Evolutionary conservation across 352 stramenopile genomes (phyloP), one percentile per base, ranked within the genome.

Genomic region (Thalassiosira mediterranea): DNA sequence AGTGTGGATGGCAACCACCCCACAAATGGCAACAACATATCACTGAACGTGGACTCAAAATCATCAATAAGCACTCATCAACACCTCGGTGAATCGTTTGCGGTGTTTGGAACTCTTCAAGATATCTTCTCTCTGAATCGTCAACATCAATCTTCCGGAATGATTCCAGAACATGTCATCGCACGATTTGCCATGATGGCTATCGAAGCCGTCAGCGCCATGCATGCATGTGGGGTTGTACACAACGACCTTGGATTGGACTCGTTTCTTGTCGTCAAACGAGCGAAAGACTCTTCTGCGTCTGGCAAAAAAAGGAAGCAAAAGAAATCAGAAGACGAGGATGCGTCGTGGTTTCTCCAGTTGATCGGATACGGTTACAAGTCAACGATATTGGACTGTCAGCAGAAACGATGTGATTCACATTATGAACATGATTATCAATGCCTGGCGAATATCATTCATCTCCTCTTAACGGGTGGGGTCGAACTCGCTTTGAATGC

Each of bases 371-470:
- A 79, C 58, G 75, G 75, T 38, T 17, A 75, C 29, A 74, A 83
- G 37, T 69, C 75, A 19, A 7, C 75, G 28, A 19, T 83, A 11
- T n/a, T 79, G 19, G 28, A 13, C 34, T 59, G 51, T 38, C 21
- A 46, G 5, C 7, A 59, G 51, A 8, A 40, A 32, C 72, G 61
- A 44, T 3, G 54, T 47, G 46, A 69, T 31, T 38, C 21, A 34
- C 57, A 79, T 40, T 79, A 72, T 49, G 68, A 73, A 46, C 49
- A 79, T 42, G 75, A 83, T 83, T 83, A 79, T 28, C 58, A 71
- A 17, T 75, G 68, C 53, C 57, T 83, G 21, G 75, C 67, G 52
- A 83, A 83, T 49, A 46, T 79, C 2, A 67, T 83, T 19, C 75
- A 83, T 23, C 26, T 69, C 4, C 64, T 83, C 17, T 51, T 83